Base-by-base conservation (phyloP, 345 rosid genomes). In the Populus deltoides region DNA sequence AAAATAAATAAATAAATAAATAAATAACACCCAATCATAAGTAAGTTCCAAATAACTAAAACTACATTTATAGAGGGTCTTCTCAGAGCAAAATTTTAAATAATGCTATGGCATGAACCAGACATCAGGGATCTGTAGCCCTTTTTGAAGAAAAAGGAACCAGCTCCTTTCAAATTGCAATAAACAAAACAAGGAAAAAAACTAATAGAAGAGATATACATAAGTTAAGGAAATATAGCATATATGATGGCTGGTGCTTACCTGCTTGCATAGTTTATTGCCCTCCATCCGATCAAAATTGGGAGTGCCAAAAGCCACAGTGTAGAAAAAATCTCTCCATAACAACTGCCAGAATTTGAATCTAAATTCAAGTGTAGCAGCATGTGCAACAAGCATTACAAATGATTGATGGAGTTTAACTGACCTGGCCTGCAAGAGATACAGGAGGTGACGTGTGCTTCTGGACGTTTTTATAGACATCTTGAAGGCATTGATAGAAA, bases 251-350 rank as follows among this genome's bases (percentile, higher is more conserved):
- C 6, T 9, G 38, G 66, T 53, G n/a, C 38, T 8, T 81, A 90
- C 99, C 97, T 95, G 97, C 90, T 93, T 95, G 87, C 99, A 95
- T 68, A 95, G 90, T 74, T 66, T 82, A 75, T 95, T 93, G 59
- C 86, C 94, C 81, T 83, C 89, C 99, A 95, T 95, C 88, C 73
- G 83, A 78, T 93, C 96, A 86, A 95, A 93, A 74, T 93, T 91
- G 41, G 93, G 97, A 17, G 98, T 95, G 63, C 91, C 97, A 81
- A 86, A 89, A 55, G 98, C 97, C 76, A 84, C 94, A 31, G 99
- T 89, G 67, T 93, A 95, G 85, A 92, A 95, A 84, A 95, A 95
- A 31, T 95, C 99, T 75, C 98, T 84, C 98, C 99, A 95, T 47
- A 95, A 79, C 86, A 95, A 79, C 99, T 95, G 80, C 43, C 36